These are phyloP conservation scores for Aureobasidium melanogenum DNA, from an alignment of 2,329 filamentous ascomycete genomes.

Conservation along the genomic window DNA sequence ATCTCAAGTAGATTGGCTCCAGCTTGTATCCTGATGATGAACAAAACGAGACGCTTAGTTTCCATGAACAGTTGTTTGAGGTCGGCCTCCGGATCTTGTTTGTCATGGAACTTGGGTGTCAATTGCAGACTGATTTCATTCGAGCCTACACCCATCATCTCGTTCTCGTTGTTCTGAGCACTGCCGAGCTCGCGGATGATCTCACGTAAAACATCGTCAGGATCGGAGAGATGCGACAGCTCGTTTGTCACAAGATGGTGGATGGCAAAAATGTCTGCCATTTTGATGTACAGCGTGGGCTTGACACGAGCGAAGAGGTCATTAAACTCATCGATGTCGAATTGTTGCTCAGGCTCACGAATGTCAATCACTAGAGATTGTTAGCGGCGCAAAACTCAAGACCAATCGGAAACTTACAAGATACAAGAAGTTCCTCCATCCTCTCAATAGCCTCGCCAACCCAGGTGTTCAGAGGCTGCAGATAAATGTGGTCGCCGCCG, in stretches of 20 bases:
- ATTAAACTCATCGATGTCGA: constrained; percentile 98
- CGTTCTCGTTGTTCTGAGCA: constrained; percentile 91
- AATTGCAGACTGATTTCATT: constrained; percentile 86
- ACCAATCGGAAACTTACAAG: constrained; percentile 37
- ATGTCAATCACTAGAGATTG: constrained; percentile 60
- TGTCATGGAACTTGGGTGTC: constrained; percentile 78
- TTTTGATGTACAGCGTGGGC: constrained; percentile 98
- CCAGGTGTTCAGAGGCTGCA: constrained; percentile 91
- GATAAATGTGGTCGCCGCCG: constrained; percentile 87
- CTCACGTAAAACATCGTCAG: constrained; percentile 83
- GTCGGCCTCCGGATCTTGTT: constrained; percentile 87
- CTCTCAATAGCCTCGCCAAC: constrained; percentile 76
- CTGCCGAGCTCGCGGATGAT: constrained; percentile 90
- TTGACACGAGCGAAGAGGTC: constrained; percentile 94
- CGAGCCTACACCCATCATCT: constrained; percentile 77
- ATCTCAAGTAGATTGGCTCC: constrained; percentile 91
- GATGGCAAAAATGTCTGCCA: constrained; percentile 93
- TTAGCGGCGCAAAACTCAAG: neutral
- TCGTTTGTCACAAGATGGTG: constrained; percentile 80
- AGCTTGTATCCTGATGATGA: constrained; percentile 94
- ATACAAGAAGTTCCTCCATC: constrained; percentile 63
- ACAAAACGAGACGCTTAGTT: constrained; percentile 92
- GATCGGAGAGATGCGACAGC: constrained; percentile 66
- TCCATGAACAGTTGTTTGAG: constrained; percentile 94
- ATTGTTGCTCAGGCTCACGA: constrained; percentile 78